Evolutionary conservation across 2,329 filamentous ascomycete genomes (phyloP), one percentile per base, ranked within the genome.

Genomic region (Aspergillus viridinutans): DNA sequence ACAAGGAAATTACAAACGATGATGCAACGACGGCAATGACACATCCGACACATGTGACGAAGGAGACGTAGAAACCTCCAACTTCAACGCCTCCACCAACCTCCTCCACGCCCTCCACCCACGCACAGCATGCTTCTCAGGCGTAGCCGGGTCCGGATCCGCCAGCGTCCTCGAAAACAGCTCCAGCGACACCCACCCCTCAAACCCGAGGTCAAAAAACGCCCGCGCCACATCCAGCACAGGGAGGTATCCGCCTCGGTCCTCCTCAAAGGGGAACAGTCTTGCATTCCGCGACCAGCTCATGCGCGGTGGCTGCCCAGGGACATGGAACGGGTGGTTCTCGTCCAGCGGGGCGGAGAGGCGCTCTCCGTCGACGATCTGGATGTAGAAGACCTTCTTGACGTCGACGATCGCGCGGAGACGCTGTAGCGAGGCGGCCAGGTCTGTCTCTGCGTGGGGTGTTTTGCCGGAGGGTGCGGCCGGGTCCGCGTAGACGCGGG

Each of bases 281-380:
- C 90, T 78, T 60, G 87, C 89, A 68, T 92, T 92, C 20, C 90
- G 76, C 40, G 84, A 90, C 90, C 90, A 93, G 66, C 82, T 90
- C 90, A 93, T 92, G 3, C 86, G 76, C 2, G 82, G 68, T 17
- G 81, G 81, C 70, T 89, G 86, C 4, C 77, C 79, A 0, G 79
- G 70, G 8, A 82, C 75, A 73, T 87, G 82, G 65, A 83, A 88
- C 5, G 76, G 69, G 67, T 90, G 86, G 1, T 78, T 80, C 21
- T 78, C 68, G 2, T 80, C 64, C 8, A 92, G 71, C 0, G 89
- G 88, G 10, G 74, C 65, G 0, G 71, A 65, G 3, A 92, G 77
- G 3, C 81, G 78, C 69, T 90, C 87, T 1, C 85, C 90, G 66
- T 93, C 89, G 4, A 89, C 89, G 7, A 92, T 80, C 68, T 93